phyloP scores from a whole-genome alignment of 2,329 filamentous ascomycete species.

The Botrytis porri region DNA sequence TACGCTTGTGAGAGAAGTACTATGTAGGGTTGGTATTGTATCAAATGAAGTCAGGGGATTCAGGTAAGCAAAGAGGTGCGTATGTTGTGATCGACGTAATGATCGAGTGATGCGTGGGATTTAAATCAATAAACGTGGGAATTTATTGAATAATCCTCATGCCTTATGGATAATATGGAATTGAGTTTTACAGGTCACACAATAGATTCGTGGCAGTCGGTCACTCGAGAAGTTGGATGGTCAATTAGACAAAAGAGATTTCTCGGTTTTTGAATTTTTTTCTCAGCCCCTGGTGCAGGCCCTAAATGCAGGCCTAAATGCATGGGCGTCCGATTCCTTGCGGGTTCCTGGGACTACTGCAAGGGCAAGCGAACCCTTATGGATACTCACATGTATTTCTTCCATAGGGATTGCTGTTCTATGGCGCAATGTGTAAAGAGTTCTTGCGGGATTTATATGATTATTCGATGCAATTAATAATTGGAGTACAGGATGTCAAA shows the following conservation, averaged over 20 bases:
- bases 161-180: not conserved
- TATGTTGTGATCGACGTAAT: not conserved
- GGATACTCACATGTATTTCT: not conserved
- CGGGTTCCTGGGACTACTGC: conserved; percentile 16
- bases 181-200: not conserved
- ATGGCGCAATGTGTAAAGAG: conserved; percentile 5
- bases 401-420: not conserved
- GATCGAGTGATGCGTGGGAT: not conserved
- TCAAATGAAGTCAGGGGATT: not conserved
- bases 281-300: not conserved
- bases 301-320: not conserved
- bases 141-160: not conserved
- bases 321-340: not conserved
- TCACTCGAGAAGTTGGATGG: not conserved
- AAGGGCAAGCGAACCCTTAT: conserved; percentile 11
- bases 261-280: not conserved
- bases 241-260: not conserved
- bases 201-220: conserved; percentile 1
- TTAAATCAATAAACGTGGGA: not conserved
- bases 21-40: not conserved
- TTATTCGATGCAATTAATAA: not conserved
- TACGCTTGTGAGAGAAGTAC: not conserved
- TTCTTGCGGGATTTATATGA: conserved; percentile 2
- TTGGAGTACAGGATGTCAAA: not conserved
- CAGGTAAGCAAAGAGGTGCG: not conserved